Evolutionary conservation across 2,329 filamentous ascomycete species (phyloP).

Genomic region (Xylaria sp.): DNA sequence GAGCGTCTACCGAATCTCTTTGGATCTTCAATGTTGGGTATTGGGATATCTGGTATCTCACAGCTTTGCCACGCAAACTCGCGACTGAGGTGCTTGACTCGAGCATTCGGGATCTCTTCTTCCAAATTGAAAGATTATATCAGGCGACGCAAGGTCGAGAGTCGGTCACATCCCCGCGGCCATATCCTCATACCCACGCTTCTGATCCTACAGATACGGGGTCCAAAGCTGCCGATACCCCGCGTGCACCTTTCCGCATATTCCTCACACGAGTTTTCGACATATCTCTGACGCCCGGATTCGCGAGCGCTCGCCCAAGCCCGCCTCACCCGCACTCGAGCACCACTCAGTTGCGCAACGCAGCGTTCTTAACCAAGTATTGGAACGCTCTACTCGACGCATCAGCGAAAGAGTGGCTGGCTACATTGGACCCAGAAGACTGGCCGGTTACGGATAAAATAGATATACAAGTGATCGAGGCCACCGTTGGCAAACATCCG

Average conservation of each 20-base stretch:
- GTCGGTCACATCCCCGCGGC: constrained; percentile 61
- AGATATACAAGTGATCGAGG: constrained; percentile 38
- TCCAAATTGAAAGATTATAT: constrained; percentile 61
- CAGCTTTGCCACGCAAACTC: constrained; percentile 57
- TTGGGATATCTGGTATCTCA: constrained; percentile 66
- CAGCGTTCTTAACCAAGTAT: constrained; percentile 59
- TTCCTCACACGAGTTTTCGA: constrained; percentile 65
- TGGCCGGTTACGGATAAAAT: constrained; percentile 36
- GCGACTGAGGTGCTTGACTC: constrained; percentile 54
- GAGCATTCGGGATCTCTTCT: constrained; percentile 56
- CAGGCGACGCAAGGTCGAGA: constrained; percentile 54
- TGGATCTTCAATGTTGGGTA: constrained; percentile 66
- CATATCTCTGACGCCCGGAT: constrained; percentile 65
- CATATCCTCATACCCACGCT: constrained; percentile 50
- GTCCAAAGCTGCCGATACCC: constrained; percentile 40
- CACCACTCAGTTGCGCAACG: constrained; percentile 66
- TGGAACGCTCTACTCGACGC: constrained; percentile 62
- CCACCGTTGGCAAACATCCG: constrained; percentile 35
- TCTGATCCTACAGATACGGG: constrained; percentile 16
- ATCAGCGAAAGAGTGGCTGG: constrained; percentile 58
- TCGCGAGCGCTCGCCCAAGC: constrained; percentile 56
- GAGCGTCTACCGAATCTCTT: constrained; percentile 59
- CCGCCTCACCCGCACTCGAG: constrained; percentile 59
- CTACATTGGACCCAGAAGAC: constrained; percentile 44
- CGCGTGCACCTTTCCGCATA: constrained; percentile 57